phyloP scores from a whole-genome alignment of 2,329 filamentous ascomycete genomes.

The Cercospora sp. region DNA sequence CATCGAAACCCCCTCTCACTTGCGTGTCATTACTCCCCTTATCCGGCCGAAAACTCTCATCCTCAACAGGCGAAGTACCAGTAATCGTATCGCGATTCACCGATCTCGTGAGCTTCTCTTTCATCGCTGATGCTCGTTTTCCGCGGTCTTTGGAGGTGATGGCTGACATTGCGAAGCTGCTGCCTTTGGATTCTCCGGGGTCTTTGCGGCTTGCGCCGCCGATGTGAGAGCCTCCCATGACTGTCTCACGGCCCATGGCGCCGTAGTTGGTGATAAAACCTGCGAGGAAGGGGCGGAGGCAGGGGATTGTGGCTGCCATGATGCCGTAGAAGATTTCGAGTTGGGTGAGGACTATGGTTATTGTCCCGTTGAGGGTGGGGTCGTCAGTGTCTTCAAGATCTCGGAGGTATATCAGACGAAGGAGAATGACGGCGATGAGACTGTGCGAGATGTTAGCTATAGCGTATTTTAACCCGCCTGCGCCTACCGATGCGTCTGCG shows the following conservation, averaged over 20 bases:
- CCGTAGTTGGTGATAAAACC: slow-evolving; percentile 25
- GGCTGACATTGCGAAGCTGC: slow-evolving; percentile 11
- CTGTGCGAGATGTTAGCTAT: slow-evolving; percentile 31
- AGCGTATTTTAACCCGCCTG: too few relatives aligned
- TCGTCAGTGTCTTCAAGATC: slow-evolving; percentile 38
- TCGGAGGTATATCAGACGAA: slow-evolving; percentile 44
- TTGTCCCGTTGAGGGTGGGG: slow-evolving; percentile 41
- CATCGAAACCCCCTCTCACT: slow-evolving; percentile 12
- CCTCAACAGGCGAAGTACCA: background rate
- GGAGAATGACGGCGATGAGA: slow-evolving; percentile 42
- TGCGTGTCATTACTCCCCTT: slow-evolving; percentile 1
- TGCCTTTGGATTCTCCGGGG: slow-evolving; percentile 9
- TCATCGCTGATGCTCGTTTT: background rate
- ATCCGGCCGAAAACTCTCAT: slow-evolving; percentile 8
- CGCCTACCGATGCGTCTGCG: background rate
- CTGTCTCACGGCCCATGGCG: slow-evolving; percentile 23
- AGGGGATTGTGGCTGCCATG: slow-evolving; percentile 46
- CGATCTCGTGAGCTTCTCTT: slow-evolving; percentile 8
- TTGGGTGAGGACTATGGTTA: slow-evolving; percentile 43
- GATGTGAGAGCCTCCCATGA: slow-evolving; percentile 20
- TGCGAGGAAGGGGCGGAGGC: slow-evolving; percentile 45
- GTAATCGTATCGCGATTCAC: background rate
- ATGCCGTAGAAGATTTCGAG: slow-evolving; percentile 46
- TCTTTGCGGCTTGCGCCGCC: slow-evolving; percentile 2
- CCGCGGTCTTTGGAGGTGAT: background rate